Percentiles rank a stretch among this genome's conserved stretches.
These are phyloP conservation scores for Lentinula novae-zelandiae DNA, from an alignment of 1,284 basidiomycete genomes.

Conservation along the genomic window DNA sequence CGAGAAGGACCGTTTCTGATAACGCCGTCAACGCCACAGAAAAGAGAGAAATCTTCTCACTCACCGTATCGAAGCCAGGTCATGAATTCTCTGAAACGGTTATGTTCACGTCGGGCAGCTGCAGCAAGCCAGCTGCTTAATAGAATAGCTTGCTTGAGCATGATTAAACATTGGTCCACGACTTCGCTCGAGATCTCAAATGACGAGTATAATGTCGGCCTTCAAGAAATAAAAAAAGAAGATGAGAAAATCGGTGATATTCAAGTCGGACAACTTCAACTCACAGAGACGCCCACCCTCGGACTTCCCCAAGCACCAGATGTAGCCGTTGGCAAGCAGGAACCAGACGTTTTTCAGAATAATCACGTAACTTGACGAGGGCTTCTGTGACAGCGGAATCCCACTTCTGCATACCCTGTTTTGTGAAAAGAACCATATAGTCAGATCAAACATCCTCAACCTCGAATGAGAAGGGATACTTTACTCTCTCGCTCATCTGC, in stretches of 20 bases:
- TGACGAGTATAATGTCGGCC: constrained; percentile 39
- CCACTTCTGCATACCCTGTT: constrained; percentile 74
- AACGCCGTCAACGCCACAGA: constrained; percentile 6
- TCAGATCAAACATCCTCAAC: constrained; percentile 12
- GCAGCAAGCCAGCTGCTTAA: constrained; percentile 65
- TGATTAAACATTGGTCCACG: constrained; percentile 47
- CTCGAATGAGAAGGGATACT: constrained; percentile 18
- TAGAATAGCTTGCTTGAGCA: constrained; percentile 54
- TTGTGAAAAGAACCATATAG: constrained; percentile 20
- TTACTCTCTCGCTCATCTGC: constrained; percentile 76
- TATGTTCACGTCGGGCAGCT: constrained; percentile 60
- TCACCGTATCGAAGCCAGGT: constrained; percentile 73
- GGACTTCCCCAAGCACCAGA: constrained; percentile 68
- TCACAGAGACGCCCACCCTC: constrained; percentile 73
- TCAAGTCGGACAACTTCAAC: constrained; percentile 20
- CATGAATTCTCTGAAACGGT: constrained; percentile 73
- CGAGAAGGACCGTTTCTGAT: constrained; percentile 35
- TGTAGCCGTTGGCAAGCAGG: constrained; percentile 75
- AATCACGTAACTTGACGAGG: constrained; percentile 67
- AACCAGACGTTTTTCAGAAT: constrained; percentile 61
- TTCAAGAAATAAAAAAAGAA: constrained; percentile 21
- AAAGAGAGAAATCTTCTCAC: constrained; percentile 5
- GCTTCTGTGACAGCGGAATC: constrained; percentile 69
- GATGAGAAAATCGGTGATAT: background rate
- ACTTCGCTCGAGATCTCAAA: constrained; percentile 53